Evolutionary conservation across 2,329 filamentous ascomycete species (phyloP).

Genomic region (Xylogone sp.): DNA sequence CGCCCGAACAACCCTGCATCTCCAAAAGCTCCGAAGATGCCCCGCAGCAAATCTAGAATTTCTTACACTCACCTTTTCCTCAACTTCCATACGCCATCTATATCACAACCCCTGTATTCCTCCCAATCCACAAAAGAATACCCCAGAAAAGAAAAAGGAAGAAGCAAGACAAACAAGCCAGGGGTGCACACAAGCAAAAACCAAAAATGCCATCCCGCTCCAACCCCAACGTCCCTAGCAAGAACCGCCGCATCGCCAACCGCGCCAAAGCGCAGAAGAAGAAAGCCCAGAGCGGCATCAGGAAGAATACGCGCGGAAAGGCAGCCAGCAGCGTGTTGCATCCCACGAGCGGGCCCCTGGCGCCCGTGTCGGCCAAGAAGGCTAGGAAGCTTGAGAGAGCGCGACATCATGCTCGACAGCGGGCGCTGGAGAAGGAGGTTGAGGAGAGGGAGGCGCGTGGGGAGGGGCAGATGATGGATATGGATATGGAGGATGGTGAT

Average conservation of each 20-base stretch:
- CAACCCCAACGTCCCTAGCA: conserved; percentile 31
- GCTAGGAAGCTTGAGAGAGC: conserved; percentile 28
- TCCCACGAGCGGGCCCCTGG: conserved; percentile 27
- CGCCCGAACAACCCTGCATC: not conserved
- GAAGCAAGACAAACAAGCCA: too few species aligned
- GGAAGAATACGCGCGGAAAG: conserved; percentile 27
- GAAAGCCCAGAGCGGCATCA: conserved; percentile 21
- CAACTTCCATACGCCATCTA: too few species aligned
- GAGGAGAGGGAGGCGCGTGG: conserved; percentile 23
- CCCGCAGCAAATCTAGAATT: not conserved
- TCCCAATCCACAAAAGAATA: too few species aligned
- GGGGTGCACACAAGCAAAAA: not conserved
- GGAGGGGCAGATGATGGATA: conserved; percentile 29
- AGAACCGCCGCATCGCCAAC: conserved; percentile 24
- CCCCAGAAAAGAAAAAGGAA: too few species aligned
- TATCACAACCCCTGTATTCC: too few species aligned
- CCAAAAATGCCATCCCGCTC: conserved; percentile 28
- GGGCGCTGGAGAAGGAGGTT: conserved; percentile 28
- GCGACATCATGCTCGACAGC: conserved; percentile 24
- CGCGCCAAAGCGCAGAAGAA: conserved; percentile 27
- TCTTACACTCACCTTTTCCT: too few species aligned
- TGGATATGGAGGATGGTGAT: not conserved
- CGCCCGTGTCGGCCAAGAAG: conserved; percentile 29
- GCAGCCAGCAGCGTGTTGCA: conserved; percentile 22
- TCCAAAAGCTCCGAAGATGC: not conserved